Evolutionary conservation across 805 yeast species (phyloP).

Genomic region (Debaryomyces hansenii): DNA sequence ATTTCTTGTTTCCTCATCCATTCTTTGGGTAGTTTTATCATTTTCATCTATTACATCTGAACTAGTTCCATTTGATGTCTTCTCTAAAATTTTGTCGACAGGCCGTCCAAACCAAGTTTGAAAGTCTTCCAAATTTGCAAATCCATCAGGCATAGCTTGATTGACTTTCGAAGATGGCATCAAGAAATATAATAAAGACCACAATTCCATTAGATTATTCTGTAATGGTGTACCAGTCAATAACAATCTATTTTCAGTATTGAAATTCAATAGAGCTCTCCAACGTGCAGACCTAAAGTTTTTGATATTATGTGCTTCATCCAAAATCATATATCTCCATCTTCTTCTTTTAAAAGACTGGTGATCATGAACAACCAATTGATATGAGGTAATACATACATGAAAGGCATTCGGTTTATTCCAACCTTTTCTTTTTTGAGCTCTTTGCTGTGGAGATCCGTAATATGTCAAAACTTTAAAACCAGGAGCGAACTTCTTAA

Average conservation of each 20-base stretch:
- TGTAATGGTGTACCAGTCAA: constrained; percentile 97
- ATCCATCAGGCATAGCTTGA: constrained; percentile 87
- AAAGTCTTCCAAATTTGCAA: constrained; percentile 93
- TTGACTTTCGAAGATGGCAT: constrained; percentile 85
- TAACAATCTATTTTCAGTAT: constrained; percentile 81
- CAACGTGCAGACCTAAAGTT: constrained; percentile 95
- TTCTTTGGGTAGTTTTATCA: constrained; percentile 34
- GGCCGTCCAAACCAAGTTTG: constrained; percentile 99
- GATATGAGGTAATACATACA: constrained; percentile 95
- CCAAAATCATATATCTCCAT: constrained; percentile 96
- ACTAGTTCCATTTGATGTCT: constrained; percentile 46
- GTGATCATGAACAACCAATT: constrained; percentile 96
- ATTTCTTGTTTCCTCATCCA: constrained; percentile 75
- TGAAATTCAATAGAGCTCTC: constrained; percentile 93
- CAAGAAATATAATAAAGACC: constrained; percentile 92
- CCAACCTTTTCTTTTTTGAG: constrained; percentile 96
- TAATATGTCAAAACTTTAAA: constrained; percentile 93
- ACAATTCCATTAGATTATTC: constrained; percentile 89
- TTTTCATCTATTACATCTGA: constrained; percentile 44
- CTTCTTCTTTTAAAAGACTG: constrained; percentile 86
- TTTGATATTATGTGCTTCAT: constrained; percentile 97
- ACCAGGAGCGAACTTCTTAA: constrained; percentile 97
- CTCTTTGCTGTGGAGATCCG: constrained; percentile 96
- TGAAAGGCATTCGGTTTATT: constrained; percentile 94
- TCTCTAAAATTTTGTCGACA: constrained; percentile 87